These are phyloP conservation scores for Sorghum bicolor DNA, from an alignment of 176 grass and related monocot genomes.

Conservation along the genomic window Sorghum_bicolor_NCBIv3 NC_012870.2:80744001-80744500, in stretches of 20 bases:
- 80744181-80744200: background rate
- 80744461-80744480: too few relatives aligned
- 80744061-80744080: constrained; percentile 77
- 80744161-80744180: background rate
- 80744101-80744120: constrained; percentile 70
- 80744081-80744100: constrained; percentile 76
- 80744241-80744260: background rate
- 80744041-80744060: constrained; percentile 61
- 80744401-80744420: too few relatives aligned
- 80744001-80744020: constrained; percentile 65
- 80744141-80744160: constrained; percentile 24
- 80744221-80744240: background rate
- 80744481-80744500: too few relatives aligned
- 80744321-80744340: too few relatives aligned
- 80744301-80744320: constrained; percentile 5
- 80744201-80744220: constrained; percentile 2
- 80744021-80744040: constrained; percentile 79
- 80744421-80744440: too few relatives aligned
- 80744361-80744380: too few relatives aligned
- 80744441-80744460: too few relatives aligned
- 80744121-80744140: constrained; percentile 57
- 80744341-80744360: too few relatives aligned
- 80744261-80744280: background rate
- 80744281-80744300: background rate
- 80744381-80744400: too few relatives aligned